Evolutionary conservation across 148 eudicot genomes (phyloP).

Genomic region (Euryodendron excelsum): DNA sequence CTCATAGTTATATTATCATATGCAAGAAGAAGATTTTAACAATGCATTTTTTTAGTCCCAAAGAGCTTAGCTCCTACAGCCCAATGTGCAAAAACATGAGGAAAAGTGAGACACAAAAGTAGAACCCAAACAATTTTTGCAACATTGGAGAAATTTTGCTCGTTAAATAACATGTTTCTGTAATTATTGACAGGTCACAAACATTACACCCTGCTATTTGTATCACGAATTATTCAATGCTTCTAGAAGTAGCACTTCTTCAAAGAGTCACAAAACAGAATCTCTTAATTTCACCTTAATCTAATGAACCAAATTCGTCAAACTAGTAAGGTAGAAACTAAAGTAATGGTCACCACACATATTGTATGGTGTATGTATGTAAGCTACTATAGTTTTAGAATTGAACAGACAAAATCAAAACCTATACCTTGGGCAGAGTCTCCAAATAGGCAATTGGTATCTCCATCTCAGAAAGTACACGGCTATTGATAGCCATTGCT

Average conservation of each 20-base stretch:
- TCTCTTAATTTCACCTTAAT: not conserved
- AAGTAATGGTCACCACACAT: no score
- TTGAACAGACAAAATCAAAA: not conserved
- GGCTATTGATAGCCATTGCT: conserved; percentile 85
- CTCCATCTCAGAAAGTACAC: conserved; percentile 94
- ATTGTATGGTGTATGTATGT: no score
- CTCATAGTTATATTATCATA: no score
- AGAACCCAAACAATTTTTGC: not conserved
- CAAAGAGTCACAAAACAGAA: not conserved
- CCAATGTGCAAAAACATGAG: not conserved
- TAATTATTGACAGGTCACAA: not conserved
- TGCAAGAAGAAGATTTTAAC: no score
- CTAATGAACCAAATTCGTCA: not conserved
- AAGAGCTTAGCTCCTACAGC: not conserved
- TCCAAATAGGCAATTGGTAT: conserved; percentile 81
- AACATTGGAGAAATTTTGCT: not conserved
- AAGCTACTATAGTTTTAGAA: not conserved
- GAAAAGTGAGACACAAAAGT: not conserved
- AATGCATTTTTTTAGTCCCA: no score
- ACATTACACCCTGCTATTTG: not conserved
- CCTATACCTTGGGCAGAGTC: conserved; percentile 77
- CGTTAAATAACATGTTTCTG: not conserved
- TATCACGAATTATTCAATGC: no score
- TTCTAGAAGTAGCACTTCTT: not conserved
- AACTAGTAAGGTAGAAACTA: not conserved